A percentile compares a stretch with the other conserved stretches of the same genome.
These are phyloP conservation scores for Botrytis cinerea DNA, from an alignment of 2,329 filamentous ascomycete genomes.

Conservation along the genomic window DNA sequence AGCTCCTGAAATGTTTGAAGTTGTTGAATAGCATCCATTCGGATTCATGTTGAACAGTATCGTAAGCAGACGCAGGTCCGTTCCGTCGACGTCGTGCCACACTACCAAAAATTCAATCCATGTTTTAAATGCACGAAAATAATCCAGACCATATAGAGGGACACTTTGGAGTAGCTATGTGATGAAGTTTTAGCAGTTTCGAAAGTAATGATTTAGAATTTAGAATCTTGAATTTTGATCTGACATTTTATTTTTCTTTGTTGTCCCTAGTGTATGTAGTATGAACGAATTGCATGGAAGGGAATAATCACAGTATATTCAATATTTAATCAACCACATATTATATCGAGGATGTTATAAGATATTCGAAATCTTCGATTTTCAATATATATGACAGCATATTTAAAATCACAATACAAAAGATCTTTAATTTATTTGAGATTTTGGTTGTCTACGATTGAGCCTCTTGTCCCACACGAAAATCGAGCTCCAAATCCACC, in stretches of 20 bases:
- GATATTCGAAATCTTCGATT: background rate
- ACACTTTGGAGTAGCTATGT: background rate
- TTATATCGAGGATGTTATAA: background rate
- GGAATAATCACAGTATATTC: background rate
- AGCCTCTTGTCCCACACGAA: constrained; percentile 7
- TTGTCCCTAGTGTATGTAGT: background rate
- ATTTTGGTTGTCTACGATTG: background rate
- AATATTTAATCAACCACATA: background rate
- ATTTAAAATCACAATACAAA: no score
- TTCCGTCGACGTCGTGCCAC: background rate
- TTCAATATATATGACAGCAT: background rate
- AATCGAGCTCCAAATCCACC: constrained; percentile 17
- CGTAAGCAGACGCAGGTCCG: background rate
- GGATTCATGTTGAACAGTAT: background rate
- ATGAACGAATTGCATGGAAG: background rate
- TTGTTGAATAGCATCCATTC: background rate
- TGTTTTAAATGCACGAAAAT: background rate
- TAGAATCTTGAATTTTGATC: background rate
- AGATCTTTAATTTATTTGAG: background rate
- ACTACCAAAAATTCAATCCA: background rate
- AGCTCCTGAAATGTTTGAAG: background rate
- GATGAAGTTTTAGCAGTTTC: background rate
- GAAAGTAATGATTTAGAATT: background rate
- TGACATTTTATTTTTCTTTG: background rate
- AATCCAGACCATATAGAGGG: background rate